Percentiles rank a stretch among this genome's conserved stretches.
phyloP scores from a whole-genome alignment of 208 protist genomes.

The Trypanosoma grayi region DNA sequence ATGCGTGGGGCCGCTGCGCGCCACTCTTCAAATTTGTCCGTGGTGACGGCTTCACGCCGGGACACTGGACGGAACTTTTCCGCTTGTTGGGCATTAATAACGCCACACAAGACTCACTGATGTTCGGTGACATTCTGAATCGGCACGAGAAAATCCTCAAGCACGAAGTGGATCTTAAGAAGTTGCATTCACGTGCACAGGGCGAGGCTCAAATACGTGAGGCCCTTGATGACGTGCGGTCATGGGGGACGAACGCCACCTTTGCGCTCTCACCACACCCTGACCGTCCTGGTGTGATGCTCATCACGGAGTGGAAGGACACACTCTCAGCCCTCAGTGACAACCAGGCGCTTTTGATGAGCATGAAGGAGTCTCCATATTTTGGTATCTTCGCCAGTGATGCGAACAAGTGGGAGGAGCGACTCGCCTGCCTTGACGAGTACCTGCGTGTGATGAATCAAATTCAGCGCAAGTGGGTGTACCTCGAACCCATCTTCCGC shows the following conservation, averaged over 20 bases:
- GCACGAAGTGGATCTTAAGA: conserved; percentile 86
- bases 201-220: conserved; percentile 97
- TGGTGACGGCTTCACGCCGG: conserved; percentile 94
- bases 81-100: conserved; percentile 69
- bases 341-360: conserved; percentile 94
- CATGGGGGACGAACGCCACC: conserved; percentile 86
- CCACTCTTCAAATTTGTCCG: conserved; percentile 92
- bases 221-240: conserved; percentile 93
- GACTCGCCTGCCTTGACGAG: conserved; percentile 90
- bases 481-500: conserved; percentile 98
- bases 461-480: conserved; percentile 98
- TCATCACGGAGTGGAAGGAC: conserved; percentile 98
- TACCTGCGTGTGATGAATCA: conserved; percentile 93
- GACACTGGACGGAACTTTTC: conserved; percentile 96
- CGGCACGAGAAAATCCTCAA: conserved; percentile 64
- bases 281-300: conserved; percentile 68
- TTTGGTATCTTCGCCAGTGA: conserved; percentile 92
- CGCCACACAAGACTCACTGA: conserved; percentile 87
- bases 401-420: conserved; percentile 90
- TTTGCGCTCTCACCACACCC: conserved; percentile 86
- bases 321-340: conserved; percentile 94
- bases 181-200: conserved; percentile 91
- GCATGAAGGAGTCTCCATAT: conserved; percentile 97
- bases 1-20: conserved; percentile 77
- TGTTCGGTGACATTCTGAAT: conserved; percentile 91